Percentiles rank a stretch among this genome's conserved stretches.
phyloP scores from a whole-genome alignment of 2,329 filamentous ascomycete species.

The Cadophora gregata region DNA sequence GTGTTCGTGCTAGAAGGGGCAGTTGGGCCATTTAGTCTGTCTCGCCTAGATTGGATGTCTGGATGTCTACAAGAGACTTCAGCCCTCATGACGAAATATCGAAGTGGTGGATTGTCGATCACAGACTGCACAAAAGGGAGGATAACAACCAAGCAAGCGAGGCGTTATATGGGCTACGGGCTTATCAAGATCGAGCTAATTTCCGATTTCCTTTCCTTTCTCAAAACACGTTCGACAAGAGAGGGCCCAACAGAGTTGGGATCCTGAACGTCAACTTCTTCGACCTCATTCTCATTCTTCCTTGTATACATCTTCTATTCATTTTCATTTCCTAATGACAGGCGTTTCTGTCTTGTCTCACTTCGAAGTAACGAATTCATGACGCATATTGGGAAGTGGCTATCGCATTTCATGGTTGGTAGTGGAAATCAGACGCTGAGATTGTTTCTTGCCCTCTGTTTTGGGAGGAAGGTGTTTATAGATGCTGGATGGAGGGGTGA shows the following conservation, averaged over 20 bases:
- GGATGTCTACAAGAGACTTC: neutral
- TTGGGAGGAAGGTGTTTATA: neutral
- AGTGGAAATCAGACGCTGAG: too few relatives aligned
- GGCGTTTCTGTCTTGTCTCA: neutral
- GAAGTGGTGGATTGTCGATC: neutral
- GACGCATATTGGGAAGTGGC: neutral
- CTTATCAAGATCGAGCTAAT: neutral
- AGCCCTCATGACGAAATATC: neutral
- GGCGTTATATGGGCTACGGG: slow-evolving; percentile 2
- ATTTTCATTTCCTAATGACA: neutral
- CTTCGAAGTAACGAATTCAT: neutral
- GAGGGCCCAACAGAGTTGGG: neutral
- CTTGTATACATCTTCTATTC: slow-evolving; percentile 3
- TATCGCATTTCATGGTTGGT: neutral
- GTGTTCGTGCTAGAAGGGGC: slow-evolving; percentile 68
- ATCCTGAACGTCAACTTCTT: neutral
- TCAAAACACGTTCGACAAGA: neutral
- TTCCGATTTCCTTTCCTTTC: neutral
- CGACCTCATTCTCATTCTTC: neutral
- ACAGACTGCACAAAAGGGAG: slow-evolving; percentile 14
- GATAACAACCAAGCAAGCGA: slow-evolving; percentile 17
- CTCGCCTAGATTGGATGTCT: neutral
- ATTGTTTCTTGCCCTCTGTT: too few relatives aligned
- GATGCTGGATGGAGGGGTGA: neutral
- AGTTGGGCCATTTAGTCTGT: slow-evolving; percentile 72